Conservation (phyloP, 1,284 basidiomycete genomes). For the Sphagnurus paluster region DNA sequence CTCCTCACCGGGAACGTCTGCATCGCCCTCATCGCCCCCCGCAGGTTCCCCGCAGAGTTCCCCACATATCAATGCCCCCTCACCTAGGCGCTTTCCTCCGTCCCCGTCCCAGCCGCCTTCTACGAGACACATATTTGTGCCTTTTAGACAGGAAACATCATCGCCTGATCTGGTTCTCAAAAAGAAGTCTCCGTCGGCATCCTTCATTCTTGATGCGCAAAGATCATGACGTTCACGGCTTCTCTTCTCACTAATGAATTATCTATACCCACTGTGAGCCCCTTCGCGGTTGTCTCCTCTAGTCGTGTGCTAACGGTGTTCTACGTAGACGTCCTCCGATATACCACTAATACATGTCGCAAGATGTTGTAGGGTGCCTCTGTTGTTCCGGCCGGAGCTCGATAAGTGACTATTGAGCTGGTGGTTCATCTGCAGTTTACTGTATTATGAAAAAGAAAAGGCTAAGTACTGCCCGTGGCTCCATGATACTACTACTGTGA, state of each 20-base stretch:
- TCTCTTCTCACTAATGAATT: not conserved
- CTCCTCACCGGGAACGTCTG: slow-evolving; percentile 14
- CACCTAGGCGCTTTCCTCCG: slow-evolving; percentile 21
- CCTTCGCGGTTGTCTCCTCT: not conserved
- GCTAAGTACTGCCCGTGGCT: not conserved
- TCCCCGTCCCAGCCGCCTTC: slow-evolving; percentile 18
- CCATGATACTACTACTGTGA: too few relatives aligned
- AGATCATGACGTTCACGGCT: slow-evolving; percentile 14
- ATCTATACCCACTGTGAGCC: slow-evolving; percentile 17
- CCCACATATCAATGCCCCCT: slow-evolving; percentile 20
- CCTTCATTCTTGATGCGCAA: slow-evolving; percentile 10
- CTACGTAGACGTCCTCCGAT: not conserved
- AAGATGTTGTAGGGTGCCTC: slow-evolving; percentile 1
- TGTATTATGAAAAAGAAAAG: not conserved
- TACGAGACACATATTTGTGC: slow-evolving; percentile 48
- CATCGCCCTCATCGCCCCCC: slow-evolving; percentile 13
- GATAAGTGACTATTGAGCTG: not conserved
- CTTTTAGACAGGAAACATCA: slow-evolving; percentile 53
- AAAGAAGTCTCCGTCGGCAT: slow-evolving; percentile 41
- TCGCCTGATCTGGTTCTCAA: slow-evolving; percentile 59
- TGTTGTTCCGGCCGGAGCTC: slow-evolving; percentile 13
- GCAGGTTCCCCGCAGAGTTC: slow-evolving; percentile 13
- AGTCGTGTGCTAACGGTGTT: not conserved
- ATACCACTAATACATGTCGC: slow-evolving; percentile 11
- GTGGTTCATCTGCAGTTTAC: not conserved